Conservation (phyloP, 2,329 filamentous ascomycete species). For the Xylaria sp. region DNA sequence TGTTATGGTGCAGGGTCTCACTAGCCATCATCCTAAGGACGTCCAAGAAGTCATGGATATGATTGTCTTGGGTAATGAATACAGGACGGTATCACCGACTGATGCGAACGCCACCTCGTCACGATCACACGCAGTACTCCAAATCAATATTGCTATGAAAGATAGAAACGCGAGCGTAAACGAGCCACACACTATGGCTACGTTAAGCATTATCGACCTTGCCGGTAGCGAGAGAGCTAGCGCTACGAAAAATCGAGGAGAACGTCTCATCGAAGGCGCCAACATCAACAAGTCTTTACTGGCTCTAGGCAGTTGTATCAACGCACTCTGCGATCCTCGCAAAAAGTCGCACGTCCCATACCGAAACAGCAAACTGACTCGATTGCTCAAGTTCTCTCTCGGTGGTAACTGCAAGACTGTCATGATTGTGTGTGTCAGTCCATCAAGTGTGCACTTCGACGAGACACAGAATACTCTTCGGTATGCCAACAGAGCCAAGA, state of each 20-base stretch:
- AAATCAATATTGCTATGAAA: slow-evolving; percentile 95
- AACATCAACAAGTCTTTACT: slow-evolving; percentile 99
- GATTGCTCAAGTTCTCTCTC: slow-evolving; percentile 94
- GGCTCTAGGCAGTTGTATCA: slow-evolving; percentile 96
- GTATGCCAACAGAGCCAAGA: slow-evolving; percentile 98
- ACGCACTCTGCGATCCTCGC: slow-evolving; percentile 91
- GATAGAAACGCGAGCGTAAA: slow-evolving; percentile 92
- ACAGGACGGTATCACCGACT: slow-evolving; percentile 94
- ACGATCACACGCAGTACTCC: slow-evolving; percentile 94
- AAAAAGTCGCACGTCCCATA: slow-evolving; percentile 97
- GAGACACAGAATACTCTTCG: slow-evolving; percentile 98
- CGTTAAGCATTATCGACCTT: slow-evolving; percentile 96
- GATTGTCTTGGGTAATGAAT: slow-evolving; percentile 94
- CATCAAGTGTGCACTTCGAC: slow-evolving; percentile 95
- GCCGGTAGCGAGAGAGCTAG: slow-evolving; percentile 96
- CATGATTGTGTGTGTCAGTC: slow-evolving; percentile 99
- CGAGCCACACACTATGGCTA: slow-evolving; percentile 98
- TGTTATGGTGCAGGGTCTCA: slow-evolving; percentile 90
- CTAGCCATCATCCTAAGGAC: slow-evolving; percentile 89
- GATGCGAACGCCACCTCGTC: slow-evolving; percentile 98
- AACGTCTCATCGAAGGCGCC: slow-evolving; percentile 89
- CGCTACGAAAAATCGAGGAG: slow-evolving; percentile 95
- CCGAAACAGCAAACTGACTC: slow-evolving; percentile 95
- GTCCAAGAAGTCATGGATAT: slow-evolving; percentile 99
- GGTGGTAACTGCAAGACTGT: slow-evolving; percentile 99